Evolutionary conservation across 192 early-diverging fungal genomes (phyloP).

Genomic region (Gigaspora rosea): DNA sequence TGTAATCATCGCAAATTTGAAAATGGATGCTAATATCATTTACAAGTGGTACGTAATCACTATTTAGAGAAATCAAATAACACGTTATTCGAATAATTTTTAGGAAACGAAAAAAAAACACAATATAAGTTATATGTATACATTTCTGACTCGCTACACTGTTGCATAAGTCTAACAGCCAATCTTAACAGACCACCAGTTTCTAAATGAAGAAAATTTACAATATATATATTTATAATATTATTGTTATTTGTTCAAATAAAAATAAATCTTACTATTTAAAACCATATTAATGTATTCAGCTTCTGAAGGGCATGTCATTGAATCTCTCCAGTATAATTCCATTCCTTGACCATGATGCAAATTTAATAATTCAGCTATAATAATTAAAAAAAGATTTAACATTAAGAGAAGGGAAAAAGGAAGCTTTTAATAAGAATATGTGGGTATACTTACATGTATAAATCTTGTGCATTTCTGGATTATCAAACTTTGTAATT

Average conservation of each 20-base stretch:
- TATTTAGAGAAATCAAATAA: slow-evolving; percentile 28
- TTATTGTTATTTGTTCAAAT: not conserved
- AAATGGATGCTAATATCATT: slow-evolving; percentile 91
- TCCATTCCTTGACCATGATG: slow-evolving; percentile 99
- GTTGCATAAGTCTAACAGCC: slow-evolving; percentile 94
- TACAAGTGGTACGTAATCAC: slow-evolving; percentile 83
- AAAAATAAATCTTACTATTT: slow-evolving; percentile 68
- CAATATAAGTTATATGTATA: slow-evolving; percentile 28
- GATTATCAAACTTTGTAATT: slow-evolving; percentile 63
- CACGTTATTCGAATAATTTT: not conserved
- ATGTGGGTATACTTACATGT: slow-evolving; percentile 48
- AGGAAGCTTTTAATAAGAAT: not conserved
- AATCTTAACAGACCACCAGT: slow-evolving; percentile 94
- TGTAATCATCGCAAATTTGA: slow-evolving; percentile 96
- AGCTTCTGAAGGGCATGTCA: slow-evolving; percentile 88
- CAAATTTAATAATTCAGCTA: slow-evolving; percentile 84
- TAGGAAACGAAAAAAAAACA: not conserved
- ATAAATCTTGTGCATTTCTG: slow-evolving; percentile 78
- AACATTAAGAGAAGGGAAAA: not conserved
- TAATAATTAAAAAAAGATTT: slow-evolving; percentile 6
- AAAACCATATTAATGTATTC: slow-evolving; percentile 94
- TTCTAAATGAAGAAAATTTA: slow-evolving; percentile 53
- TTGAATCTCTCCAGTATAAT: slow-evolving; percentile 90
- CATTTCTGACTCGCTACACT: slow-evolving; percentile 50
- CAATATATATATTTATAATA: not conserved